Percentiles rank a stretch among this genome's conserved stretches.
Evolutionary conservation across 2,329 filamentous ascomycete species (phyloP).

Genomic region (Ilyonectria robusta): DNA sequence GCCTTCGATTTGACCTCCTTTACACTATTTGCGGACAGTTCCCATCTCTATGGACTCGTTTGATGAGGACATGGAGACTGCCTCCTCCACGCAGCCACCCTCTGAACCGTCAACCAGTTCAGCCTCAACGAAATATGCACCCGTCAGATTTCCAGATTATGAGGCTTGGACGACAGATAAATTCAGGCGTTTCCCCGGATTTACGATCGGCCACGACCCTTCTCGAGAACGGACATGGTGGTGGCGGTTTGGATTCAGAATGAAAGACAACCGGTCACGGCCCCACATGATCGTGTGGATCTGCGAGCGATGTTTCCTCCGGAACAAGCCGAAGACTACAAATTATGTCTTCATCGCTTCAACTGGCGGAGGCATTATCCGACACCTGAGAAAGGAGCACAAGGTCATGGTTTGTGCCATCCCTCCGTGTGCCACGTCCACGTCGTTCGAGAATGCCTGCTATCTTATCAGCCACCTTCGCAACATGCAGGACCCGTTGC

Average conservation of each 20-base stretch:
- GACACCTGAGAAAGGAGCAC: neutral
- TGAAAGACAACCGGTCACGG: no score
- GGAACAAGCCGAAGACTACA: neutral
- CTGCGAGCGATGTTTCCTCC: no score
- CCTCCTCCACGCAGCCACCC: neutral
- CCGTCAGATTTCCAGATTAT: neutral
- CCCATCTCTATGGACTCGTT: no score
- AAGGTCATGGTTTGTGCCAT: neutral
- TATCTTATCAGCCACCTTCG: no score
- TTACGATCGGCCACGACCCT: no score
- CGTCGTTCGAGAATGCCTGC: neutral
- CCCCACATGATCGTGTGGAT: no score
- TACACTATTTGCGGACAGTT: no score
- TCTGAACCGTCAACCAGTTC: neutral
- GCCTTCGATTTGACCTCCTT: no score
- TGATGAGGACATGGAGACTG: neutral
- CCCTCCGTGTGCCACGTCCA: neutral
- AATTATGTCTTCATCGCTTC: neutral
- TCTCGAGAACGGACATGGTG: no score
- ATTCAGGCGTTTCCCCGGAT: neutral
- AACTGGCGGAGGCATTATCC: neutral
- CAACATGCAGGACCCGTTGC: no score
- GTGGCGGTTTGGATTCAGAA: no score
- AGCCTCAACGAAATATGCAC: neutral
- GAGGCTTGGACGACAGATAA: neutral